These are phyloP conservation scores for Rosa multiflora DNA, from an alignment of 306 rosid species.

Conservation along the genomic window DNA sequence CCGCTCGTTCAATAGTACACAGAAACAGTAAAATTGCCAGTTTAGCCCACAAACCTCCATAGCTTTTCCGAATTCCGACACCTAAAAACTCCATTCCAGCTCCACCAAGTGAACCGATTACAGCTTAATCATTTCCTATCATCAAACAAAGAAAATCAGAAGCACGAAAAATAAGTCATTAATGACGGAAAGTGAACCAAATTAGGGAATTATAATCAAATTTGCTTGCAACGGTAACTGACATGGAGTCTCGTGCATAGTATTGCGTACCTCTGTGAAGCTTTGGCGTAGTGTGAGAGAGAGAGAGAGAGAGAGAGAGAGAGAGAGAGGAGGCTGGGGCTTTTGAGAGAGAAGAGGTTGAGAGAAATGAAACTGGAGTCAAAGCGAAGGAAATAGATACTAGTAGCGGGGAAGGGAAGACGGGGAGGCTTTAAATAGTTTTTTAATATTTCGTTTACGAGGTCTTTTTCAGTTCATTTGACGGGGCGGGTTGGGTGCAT, in stretches of 20 bases:
- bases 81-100: constrained; percentile 32
- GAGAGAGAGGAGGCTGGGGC: neutral
- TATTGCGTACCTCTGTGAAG: too few relatives aligned
- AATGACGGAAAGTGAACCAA: too few relatives aligned
- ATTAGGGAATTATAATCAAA: too few relatives aligned
- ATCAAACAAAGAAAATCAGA: neutral
- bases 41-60: constrained; percentile 30
- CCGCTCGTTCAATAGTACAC: constrained; percentile 2
- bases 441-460: neutral
- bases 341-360: neutral
- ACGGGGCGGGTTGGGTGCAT: neutral
- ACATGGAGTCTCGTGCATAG: too few relatives aligned
- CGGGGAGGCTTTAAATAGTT: neutral
- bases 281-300: too few relatives aligned
- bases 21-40: constrained; percentile 17
- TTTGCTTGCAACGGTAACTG: too few relatives aligned
- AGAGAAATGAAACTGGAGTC: constrained; percentile 19
- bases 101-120: constrained; percentile 9
- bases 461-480: neutral
- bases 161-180: neutral
- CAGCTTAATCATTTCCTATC: constrained; percentile 5
- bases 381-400: constrained; percentile 2
- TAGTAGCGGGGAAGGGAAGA: constrained; percentile 15
- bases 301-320: neutral
- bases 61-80: constrained; percentile 18